Evolutionary conservation across 1,139 yeast genomes (phyloP).

Genomic region (Debaryomycetaceae sp.): DNA sequence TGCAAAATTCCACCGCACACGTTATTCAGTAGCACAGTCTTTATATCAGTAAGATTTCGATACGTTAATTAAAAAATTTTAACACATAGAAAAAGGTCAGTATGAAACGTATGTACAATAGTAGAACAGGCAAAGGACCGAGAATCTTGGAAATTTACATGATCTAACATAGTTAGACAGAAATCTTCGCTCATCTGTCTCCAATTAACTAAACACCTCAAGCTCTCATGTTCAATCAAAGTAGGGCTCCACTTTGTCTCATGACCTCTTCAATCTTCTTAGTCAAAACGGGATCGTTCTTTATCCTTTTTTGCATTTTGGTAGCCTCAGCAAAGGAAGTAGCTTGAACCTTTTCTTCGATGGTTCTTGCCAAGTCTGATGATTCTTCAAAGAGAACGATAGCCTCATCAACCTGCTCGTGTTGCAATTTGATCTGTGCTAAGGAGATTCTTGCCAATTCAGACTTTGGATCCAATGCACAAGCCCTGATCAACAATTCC

Average conservation of each 20-base stretch:
- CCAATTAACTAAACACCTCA: not conserved
- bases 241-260: constrained; percentile 21
- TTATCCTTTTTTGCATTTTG: constrained; percentile 72
- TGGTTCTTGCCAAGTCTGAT: constrained; percentile 75
- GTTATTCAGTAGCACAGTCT: not conserved
- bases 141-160: not conserved
- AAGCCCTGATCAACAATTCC: constrained; percentile 68
- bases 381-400: constrained; percentile 77
- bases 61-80: not conserved
- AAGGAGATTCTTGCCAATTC: constrained; percentile 87
- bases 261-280: constrained; percentile 43
- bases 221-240: not conserved
- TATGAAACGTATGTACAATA: not conserved
- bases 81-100: not conserved
- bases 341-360: constrained; percentile 87
- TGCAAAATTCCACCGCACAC: too few relatives aligned
- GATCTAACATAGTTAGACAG: not conserved
- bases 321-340: constrained; percentile 91
- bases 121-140: not conserved
- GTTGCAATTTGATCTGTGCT: constrained; percentile 87
- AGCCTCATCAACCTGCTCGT: constrained; percentile 80
- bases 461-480: constrained; percentile 78
- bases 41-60: not conserved
- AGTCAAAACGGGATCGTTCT: constrained; percentile 59
- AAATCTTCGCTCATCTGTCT: not conserved